phyloP scores from a whole-genome alignment of 1,284 basidiomycete species.

The Apiotrichum domesticum region DNA sequence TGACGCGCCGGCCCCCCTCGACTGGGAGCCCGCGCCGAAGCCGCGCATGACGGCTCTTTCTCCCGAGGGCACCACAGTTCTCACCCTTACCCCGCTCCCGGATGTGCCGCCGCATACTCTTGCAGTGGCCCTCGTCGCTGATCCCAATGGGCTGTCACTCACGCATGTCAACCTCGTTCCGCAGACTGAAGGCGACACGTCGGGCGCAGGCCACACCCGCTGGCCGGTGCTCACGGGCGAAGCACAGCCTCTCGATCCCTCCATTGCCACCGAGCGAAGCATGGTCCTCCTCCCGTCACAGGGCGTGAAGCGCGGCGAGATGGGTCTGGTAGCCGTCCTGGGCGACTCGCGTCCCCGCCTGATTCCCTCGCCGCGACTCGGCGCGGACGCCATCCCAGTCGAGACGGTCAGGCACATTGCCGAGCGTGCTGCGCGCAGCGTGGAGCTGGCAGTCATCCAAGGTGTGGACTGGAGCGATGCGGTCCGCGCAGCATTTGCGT shows the following conservation, averaged over 20 bases:
- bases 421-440: constrained; percentile 19
- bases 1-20: constrained; percentile 4
- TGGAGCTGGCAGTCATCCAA: constrained; percentile 26
- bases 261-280: constrained; percentile 1
- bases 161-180: constrained; percentile 23
- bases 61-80: constrained; percentile 18
- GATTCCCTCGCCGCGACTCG: constrained; percentile 11
- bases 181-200: neutral
- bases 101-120: constrained; percentile 23
- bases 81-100: constrained; percentile 23
- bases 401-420: constrained; percentile 14
- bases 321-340: constrained; percentile 27
- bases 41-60: constrained; percentile 12
- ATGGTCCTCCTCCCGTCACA: constrained; percentile 17
- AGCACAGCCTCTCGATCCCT: constrained; percentile 4
- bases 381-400: constrained; percentile 4
- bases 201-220: constrained; percentile 3
- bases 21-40: constrained; percentile 13
- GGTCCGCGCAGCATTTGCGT: constrained; percentile 24
- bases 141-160: constrained; percentile 10
- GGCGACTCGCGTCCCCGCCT: constrained; percentile 6
- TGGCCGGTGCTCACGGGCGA: constrained; percentile 14
- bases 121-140: constrained; percentile 21
- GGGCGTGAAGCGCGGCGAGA: constrained; percentile 25
- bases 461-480: constrained; percentile 34